These are phyloP conservation scores for Neurospora sp. DNA, from an alignment of 495 filamentous ascomycete genomes.

Conservation along the genomic window DNA sequence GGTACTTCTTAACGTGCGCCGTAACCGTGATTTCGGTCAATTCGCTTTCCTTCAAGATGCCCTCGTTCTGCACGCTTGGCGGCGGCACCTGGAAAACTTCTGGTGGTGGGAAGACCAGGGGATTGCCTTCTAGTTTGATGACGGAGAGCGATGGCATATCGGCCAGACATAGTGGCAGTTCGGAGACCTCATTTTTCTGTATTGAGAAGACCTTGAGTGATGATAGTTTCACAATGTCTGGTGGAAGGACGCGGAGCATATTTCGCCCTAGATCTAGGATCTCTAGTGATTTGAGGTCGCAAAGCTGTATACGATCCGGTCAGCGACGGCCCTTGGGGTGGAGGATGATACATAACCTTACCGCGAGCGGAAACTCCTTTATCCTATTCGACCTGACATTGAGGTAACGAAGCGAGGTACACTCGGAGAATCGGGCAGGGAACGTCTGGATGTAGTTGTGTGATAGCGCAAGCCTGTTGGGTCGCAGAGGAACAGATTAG, in stretches of 20 bases:
- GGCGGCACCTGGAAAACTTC: conserved; percentile 43
- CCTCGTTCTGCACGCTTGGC: conserved; percentile 34
- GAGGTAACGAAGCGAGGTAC: conserved; percentile 83
- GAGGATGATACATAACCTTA: conserved; percentile 35
- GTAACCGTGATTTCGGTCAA: conserved; percentile 57
- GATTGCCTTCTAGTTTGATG: conserved; percentile 80
- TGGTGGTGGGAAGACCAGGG: conserved; percentile 57
- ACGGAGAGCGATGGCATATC: conserved; percentile 84
- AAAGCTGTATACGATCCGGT: conserved; percentile 36
- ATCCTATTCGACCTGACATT: conserved; percentile 85
- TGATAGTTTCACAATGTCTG: conserved; percentile 66
- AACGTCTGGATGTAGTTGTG: conserved; percentile 79
- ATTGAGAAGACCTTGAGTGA: conserved; percentile 69
- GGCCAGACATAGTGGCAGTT: conserved; percentile 70
- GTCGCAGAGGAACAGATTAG: conserved; percentile 1
- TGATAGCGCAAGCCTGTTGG: conserved; percentile 66
- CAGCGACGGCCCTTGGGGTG: conserved; percentile 5
- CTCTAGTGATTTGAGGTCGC: conserved; percentile 75
- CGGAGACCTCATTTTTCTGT: conserved; percentile 74
- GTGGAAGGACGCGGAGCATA: conserved; percentile 64
- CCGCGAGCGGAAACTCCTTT: conserved; percentile 74
- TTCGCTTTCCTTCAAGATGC: conserved; percentile 37
- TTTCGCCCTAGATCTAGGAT: conserved; percentile 88
- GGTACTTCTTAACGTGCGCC: conserved; percentile 62
- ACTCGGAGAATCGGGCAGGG: conserved; percentile 72